Base-by-base conservation (phyloP, 805 yeast species). In the Barnettozyma siamensis region DNA sequence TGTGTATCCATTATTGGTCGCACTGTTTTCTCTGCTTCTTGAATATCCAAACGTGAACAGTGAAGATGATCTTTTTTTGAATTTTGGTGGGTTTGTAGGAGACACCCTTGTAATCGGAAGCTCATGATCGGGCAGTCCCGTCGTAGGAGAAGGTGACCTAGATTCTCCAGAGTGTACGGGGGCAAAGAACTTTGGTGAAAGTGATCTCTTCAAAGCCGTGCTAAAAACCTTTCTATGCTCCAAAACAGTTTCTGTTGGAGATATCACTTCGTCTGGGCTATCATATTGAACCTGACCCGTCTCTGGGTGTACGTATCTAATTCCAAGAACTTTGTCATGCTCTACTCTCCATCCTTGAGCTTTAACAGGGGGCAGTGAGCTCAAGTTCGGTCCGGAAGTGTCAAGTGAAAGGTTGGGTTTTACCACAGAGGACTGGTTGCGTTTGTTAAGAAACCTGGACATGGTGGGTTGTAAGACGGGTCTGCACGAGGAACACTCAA, bases 221-320 rank as follows among this genome's bases (percentile, higher is more conserved):
- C 49, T 37, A n/a, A 47, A 40, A 1, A 40, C 37, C 12, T 39
- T 44, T 26, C 46, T 34, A 29, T 46, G 42, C n/a, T 46, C 50
- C 8, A 33, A 11, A 10, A 19, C 16, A 2, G 15, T 3, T 12
- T 35, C 35, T 16, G 43, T 31, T 7, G 53, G 45, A 0, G 55
- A 48, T 13, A 58, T 54, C n/a, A 55, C 70, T 42, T 67, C 72
- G 43, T 62, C 59, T 0, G 72, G 70, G 28, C 56, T 62, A 43
- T 67, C 71, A 45, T 61, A 67, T 32, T 65, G 58, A 4, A 61
- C 51, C 7, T 60, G 54, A 27, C 55, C 53, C 1, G 63, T 61
- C 16, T 38, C 38, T 2, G 49, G 41, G 45, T 67, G 64, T 16
- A 60, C 32, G 43, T 57, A 67, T 46, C 62, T 64, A 36, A 61